These are phyloP conservation scores for Stereocaulon alpinum DNA, from an alignment of 495 filamentous ascomycete species.

Conservation along the genomic window DNA sequence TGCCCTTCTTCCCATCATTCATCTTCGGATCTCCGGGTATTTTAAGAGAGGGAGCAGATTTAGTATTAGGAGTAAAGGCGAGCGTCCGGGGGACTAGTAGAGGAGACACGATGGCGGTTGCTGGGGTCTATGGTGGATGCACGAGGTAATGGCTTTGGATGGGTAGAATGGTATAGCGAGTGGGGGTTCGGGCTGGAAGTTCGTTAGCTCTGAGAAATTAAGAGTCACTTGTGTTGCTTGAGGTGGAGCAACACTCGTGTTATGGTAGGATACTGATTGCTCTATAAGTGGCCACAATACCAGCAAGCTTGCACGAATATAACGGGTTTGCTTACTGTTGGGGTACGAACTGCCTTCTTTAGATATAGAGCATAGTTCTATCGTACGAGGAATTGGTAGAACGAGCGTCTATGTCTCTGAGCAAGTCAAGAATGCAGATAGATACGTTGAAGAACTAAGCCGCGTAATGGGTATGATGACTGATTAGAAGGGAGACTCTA, in stretches of 20 bases:
- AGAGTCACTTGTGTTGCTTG: neutral
- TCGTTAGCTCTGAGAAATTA: neutral
- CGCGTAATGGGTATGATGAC: neutral
- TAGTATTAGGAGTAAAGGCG: constrained; percentile 67
- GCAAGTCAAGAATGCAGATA: neutral
- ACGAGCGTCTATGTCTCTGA: neutral
- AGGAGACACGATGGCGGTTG: constrained; percentile 81
- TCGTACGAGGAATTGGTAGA: neutral
- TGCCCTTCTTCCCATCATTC: constrained; percentile 46
- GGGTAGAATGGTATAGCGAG: neutral
- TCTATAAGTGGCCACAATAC: neutral
- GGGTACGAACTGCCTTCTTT: constrained; percentile 5
- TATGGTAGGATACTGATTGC: neutral
- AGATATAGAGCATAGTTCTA: constrained; percentile 9
- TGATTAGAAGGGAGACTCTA: neutral
- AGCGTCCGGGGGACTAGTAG: constrained; percentile 68
- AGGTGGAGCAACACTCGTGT: neutral
- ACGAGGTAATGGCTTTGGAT: neutral
- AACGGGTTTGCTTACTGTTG: constrained; percentile 4
- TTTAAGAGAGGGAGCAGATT: constrained; percentile 47
- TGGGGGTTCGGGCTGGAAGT: neutral
- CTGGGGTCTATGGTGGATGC: constrained; percentile 22
- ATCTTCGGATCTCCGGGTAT: constrained; percentile 39
- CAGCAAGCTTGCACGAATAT: neutral
- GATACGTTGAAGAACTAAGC: neutral